Base-by-base conservation (phyloP, 2,329 filamentous ascomycete genomes). In the Aaosphaeria pasadenensis region DNA sequence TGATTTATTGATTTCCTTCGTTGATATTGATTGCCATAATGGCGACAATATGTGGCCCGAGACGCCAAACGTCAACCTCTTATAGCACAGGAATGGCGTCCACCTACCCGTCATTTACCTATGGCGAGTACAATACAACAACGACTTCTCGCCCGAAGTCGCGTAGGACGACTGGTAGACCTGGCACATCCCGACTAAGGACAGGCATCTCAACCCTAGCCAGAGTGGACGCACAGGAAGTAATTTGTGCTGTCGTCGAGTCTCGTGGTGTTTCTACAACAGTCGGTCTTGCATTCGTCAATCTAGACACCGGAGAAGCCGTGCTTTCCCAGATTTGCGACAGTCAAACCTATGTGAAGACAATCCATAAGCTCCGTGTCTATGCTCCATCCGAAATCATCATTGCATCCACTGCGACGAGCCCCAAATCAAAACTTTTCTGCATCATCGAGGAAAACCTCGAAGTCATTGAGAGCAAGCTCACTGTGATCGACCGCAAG, bases 311-410 rank as follows among this genome's bases (percentile, higher is more conserved):
- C 2, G 88, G 87, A 36, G 90, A 96, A 70, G 88, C 84, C 11
- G 83, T 91, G 30, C 78, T 97, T 36, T 95, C 89, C 63, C 90
- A 96, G 62, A 92, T 97, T 54, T 91, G 87, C 63, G 92, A 97
- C 68, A 95, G 86, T 48, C 91, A 96, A 66, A 95, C 91, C 32
- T 97, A 95, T 65, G 85, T 91, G 48, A 86, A 86, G 62, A 95
- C 91, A 0, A 77, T 95, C 30, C 89, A 95, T 69, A 96, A 96
- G 66, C 79, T 97, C 32, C 82, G 83, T 45, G 84, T 96, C 28
- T 88, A 89, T 58, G 82, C 87, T 28, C 91, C 92, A 0, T 87
- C 86, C 2, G 84, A 86, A 54, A 88, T 96, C 43, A 73, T 97
- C 1, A 85, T 95, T 56, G 84, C 90, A 62, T 81, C 81, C 4